phyloP scores from a whole-genome alignment of 129 eudicot genomes.

The Calendula officinalis region DNA sequence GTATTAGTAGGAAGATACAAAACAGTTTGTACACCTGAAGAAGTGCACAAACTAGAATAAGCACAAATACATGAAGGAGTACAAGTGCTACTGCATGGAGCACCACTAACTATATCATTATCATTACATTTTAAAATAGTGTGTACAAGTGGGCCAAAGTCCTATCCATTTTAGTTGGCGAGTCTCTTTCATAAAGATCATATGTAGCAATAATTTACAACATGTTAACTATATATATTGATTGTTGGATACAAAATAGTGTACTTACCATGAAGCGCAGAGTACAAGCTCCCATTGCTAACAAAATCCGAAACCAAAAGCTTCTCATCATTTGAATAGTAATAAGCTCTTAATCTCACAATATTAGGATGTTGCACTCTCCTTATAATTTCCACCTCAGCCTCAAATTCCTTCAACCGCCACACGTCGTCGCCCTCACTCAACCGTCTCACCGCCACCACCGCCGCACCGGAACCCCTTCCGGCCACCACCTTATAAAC shows the following conservation, averaged over 20 bases:
- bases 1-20: not conserved
- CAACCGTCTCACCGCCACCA: slow-evolving; percentile 87
- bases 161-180: slow-evolving; percentile 16
- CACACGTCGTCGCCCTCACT: slow-evolving; percentile 74
- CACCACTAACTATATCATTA: slow-evolving; percentile 18
- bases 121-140: slow-evolving; percentile 10
- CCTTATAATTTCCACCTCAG: slow-evolving; percentile 77
- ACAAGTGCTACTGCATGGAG: slow-evolving; percentile 18
- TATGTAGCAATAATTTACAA: slow-evolving; percentile 22
- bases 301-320: slow-evolving; percentile 77
- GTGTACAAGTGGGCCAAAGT: slow-evolving; percentile 17
- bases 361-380: slow-evolving; percentile 76
- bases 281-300: slow-evolving; percentile 81
- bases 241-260: not conserved
- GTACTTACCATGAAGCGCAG: slow-evolving; percentile 80
- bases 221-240: slow-evolving; percentile 10
- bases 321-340: slow-evolving; percentile 87
- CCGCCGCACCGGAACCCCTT: slow-evolving; percentile 52
- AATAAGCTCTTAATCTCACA: slow-evolving; percentile 84
- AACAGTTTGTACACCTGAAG: slow-evolving; percentile 23
- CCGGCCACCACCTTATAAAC: slow-evolving; percentile 92
- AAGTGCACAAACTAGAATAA: slow-evolving; percentile 13
- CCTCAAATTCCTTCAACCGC: slow-evolving; percentile 83
- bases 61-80: slow-evolving; percentile 5
- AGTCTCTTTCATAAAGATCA: slow-evolving; percentile 30